A percentile compares a stretch with the other conserved stretches of the same genome.
phyloP scores from a whole-genome alignment of 1,284 basidiomycete genomes.

The Cystobasidium pallidum region DNA sequence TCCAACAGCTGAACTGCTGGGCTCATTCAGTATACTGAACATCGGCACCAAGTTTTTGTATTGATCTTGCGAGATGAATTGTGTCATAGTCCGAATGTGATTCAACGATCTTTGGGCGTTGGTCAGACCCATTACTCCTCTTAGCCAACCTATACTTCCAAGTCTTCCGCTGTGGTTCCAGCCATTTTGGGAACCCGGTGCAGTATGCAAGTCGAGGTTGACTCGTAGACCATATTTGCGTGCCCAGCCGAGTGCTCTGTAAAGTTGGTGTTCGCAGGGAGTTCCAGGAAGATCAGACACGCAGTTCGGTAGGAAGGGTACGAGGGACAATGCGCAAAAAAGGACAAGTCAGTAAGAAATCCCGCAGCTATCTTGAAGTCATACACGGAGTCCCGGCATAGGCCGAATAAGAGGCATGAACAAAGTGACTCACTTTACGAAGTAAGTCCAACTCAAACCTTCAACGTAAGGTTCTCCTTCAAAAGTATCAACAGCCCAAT shows the following conservation, averaged over 20 bases:
- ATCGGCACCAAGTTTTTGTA: constrained; percentile 53
- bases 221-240: constrained; percentile 86
- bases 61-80: constrained; percentile 55
- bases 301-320: no score
- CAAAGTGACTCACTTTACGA: constrained; percentile 50
- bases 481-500: constrained; percentile 81
- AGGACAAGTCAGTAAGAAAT: not conserved
- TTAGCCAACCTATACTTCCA: constrained; percentile 52
- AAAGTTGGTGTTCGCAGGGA: constrained; percentile 53
- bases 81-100: constrained; percentile 53
- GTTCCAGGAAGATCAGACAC: not conserved
- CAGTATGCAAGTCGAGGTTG: constrained; percentile 79
- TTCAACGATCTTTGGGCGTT: constrained; percentile 62
- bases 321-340: no score
- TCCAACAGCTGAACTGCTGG: constrained; percentile 59
- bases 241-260: constrained; percentile 78
- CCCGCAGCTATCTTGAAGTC: not conserved
- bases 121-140: constrained; percentile 60
- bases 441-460: constrained; percentile 72
- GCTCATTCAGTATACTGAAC: constrained; percentile 55
- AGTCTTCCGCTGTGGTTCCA: constrained; percentile 59
- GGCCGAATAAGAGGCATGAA: no score
- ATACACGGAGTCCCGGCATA: no score
- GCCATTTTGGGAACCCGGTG: constrained; percentile 70
- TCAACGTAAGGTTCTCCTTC: constrained; percentile 77